Evolutionary conservation across 805 yeast species (phyloP), one percentile per base, ranked within the genome.

Genomic region (Hemisphaericaspora nanyangensis): DNA sequence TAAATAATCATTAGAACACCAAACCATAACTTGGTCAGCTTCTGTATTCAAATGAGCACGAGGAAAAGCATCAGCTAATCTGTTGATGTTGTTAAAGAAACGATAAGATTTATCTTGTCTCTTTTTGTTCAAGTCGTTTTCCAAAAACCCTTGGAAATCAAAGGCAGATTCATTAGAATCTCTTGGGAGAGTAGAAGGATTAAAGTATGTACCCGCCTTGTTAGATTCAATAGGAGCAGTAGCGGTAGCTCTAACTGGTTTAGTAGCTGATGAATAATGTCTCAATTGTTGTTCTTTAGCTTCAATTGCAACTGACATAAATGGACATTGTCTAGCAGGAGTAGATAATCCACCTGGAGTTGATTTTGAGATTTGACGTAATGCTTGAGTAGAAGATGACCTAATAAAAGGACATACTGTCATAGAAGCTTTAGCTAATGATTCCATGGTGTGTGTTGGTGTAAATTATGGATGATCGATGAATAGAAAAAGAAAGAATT

Each of bases 1-100:
- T 45, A 93, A 73, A 61, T 93, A 93, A 64, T 93, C 99, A 62
- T 93, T 93, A 30, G 99, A 90, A 58, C 99, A 93, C 99, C 99
- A 93, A 42, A 93, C 99, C 37, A 95, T 89, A 43, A 93, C 99
- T 58, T 85, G 85, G 54, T 88, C 95, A 12, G 70, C 70, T 55
- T 82, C 87, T 27, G 57, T 45, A 42, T 81, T 74, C 49, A 93
- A 78, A 58, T 93, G 99, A 27, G 99, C 99, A 54, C 70, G 70
- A 31, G 99, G 99, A 58, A 88, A 93, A 59, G 91, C 96, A 44
- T 80, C 73, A 34, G 98, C 98, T 52, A 93, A 74, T 51, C 99
- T 82, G 72, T 93, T 93, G 70, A 93, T 89, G 73, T 93, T 93
- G 77, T 93, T 93, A 76, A 93, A 93, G 63, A 77, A 91, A 54